A percentile compares a stretch with the other conserved stretches of the same genome.
phyloP scores from a whole-genome alignment of 2,329 filamentous ascomycete genomes.

The Parafenestella ontariensis region DNA sequence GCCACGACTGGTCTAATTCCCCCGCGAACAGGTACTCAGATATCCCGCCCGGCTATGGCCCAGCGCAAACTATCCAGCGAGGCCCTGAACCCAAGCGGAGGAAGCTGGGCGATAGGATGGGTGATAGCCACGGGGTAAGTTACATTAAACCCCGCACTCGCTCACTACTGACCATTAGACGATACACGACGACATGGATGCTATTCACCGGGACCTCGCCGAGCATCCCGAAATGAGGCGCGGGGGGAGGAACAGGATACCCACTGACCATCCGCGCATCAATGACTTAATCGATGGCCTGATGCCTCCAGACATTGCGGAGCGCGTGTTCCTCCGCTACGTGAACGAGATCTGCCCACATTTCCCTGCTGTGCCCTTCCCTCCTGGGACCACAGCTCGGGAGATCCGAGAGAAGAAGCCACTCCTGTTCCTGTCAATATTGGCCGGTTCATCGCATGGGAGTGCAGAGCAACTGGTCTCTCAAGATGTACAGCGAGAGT shows the following conservation, averaged over 20 bases:
- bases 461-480: slow-evolving; percentile 52
- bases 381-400: slow-evolving; percentile 60
- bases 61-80: slow-evolving; percentile 39
- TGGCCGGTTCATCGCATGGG: slow-evolving; percentile 61
- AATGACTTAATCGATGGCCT: slow-evolving; percentile 53
- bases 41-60: slow-evolving; percentile 41
- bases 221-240: slow-evolving; percentile 46
- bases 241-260: slow-evolving; percentile 33
- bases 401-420: slow-evolving; percentile 66
- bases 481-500: slow-evolving; percentile 64
- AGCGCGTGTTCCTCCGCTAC: slow-evolving; percentile 65
- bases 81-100: slow-evolving; percentile 44
- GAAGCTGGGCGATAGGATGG: slow-evolving; percentile 36
- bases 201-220: slow-evolving; percentile 45
- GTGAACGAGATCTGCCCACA: slow-evolving; percentile 61
- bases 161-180: slow-evolving; percentile 28
- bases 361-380: slow-evolving; percentile 66
- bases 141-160: neutral
- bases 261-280: slow-evolving; percentile 49
- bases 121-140: slow-evolving; percentile 38
- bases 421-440: slow-evolving; percentile 64
- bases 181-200: slow-evolving; percentile 49
- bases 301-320: slow-evolving; percentile 59
- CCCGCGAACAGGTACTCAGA: slow-evolving; percentile 27
- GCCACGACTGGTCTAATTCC: slow-evolving; percentile 39